Percentiles rank a stretch among this genome's conserved stretches.
phyloP scores from a whole-genome alignment of 805 yeast species.

The Hanseniaspora nectarophila region DNA sequence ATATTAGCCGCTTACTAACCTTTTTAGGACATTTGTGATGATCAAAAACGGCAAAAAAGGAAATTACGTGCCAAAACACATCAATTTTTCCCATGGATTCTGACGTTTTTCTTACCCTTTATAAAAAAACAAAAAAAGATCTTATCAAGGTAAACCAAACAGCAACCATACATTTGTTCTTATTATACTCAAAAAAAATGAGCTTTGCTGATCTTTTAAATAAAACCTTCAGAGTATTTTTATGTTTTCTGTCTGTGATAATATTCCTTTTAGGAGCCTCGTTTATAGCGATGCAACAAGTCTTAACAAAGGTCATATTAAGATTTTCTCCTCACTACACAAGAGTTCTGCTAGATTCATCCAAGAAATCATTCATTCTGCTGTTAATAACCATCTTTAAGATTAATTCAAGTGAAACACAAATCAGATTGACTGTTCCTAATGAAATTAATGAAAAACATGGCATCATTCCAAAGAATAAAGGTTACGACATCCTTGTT shows the following conservation, averaged over 20 bases:
- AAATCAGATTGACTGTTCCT: slow-evolving; percentile 40
- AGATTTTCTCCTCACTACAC: slow-evolving; percentile 26
- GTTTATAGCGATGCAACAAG: slow-evolving; percentile 39
- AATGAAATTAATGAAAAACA: slow-evolving; percentile 18
- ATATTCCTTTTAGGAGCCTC: slow-evolving; percentile 31
- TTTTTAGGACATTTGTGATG: too few relatives aligned
- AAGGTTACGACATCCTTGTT: neutral
- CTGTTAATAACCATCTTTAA: slow-evolving; percentile 42
- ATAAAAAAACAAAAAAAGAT: neutral
- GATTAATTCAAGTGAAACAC: slow-evolving; percentile 38
- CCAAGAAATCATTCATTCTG: slow-evolving; percentile 49
- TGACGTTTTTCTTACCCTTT: neutral
- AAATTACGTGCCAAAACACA: too few relatives aligned
- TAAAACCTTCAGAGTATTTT: slow-evolving; percentile 16
- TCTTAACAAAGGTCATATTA: slow-evolving; percentile 29
- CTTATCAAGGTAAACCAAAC: too few relatives aligned
- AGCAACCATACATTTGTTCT: too few relatives aligned
- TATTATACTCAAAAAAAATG: too few relatives aligned
- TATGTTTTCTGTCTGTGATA: slow-evolving; percentile 19
- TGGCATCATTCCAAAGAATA: neutral
- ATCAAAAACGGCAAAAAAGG: too few relatives aligned
- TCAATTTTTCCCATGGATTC: too few relatives aligned
- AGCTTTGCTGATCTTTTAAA: neutral
- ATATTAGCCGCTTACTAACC: too few relatives aligned
- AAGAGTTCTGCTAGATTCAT: slow-evolving; percentile 37